Percentiles rank a stretch among this genome's conserved stretches.
Evolutionary conservation across 2,329 filamentous ascomycete genomes (phyloP).

Genomic region (Colletotrichum phormii): DNA sequence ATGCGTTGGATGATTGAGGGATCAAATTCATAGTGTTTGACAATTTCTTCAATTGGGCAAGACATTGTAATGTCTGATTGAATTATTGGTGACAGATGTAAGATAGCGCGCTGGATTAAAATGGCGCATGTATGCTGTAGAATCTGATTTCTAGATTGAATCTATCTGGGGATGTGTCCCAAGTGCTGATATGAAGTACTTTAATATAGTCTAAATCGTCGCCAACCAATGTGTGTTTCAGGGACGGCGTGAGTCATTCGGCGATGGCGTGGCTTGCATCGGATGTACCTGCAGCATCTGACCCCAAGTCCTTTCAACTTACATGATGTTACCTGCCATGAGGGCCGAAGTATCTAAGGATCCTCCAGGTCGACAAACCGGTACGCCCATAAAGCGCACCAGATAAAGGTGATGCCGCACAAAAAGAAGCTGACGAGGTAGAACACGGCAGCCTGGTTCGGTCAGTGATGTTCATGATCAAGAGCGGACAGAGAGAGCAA

Average conservation of each 20-base stretch:
- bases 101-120: too few relatives aligned
- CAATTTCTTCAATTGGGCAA: conserved; percentile 41
- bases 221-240: not conserved
- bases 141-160: not conserved
- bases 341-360: conserved; percentile 1
- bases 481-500: not conserved
- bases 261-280: not conserved
- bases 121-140: too few relatives aligned
- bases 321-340: not conserved
- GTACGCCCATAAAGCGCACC: conserved; percentile 45
- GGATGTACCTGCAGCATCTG: not conserved
- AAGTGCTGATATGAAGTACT: not conserved
- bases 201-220: not conserved
- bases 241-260: conserved; percentile 33
- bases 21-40: conserved; percentile 43
- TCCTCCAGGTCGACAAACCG: conserved; percentile 40
- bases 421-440: conserved; percentile 39
- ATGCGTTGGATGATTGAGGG: conserved; percentile 41
- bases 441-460: conserved; percentile 36
- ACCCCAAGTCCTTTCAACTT: not conserved
- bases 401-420: conserved; percentile 38
- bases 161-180: not conserved
- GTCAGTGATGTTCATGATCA: not conserved
- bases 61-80: not conserved
- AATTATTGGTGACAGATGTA: not conserved